Evolutionary conservation across 202 grass and related monocot genomes (phyloP), one percentile per base, ranked within the genome.

Genomic region (Carex sylvatica): DNA sequence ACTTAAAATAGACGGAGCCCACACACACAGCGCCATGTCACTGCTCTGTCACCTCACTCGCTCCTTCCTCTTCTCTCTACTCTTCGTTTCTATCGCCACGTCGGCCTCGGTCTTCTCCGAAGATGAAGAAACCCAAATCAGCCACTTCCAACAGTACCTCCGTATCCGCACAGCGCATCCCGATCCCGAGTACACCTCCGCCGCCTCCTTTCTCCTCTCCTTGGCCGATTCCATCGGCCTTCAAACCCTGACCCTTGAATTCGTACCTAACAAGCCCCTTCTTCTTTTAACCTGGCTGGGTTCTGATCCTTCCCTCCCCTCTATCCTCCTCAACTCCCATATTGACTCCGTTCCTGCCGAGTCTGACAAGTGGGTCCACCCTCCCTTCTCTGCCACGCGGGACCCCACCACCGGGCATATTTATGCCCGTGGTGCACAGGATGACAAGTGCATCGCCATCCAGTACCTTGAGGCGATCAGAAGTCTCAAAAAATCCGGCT

Each of bases 371-470:
- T 92, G 91, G 95, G 0, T 83, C 65, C 92, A 93, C 83, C 89
- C 87, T 18, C 95, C 89, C 3, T 95, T 90, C 85, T 83, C 92
- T 31, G 92, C 91, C 14, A 81, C 87, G 42, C 89, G 81, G 2
- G 92, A 98, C 77, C 2, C 84, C 3, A 26, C 70, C 75, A 88
- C 82, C 0, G 95, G 92, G 46, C 87, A 86, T 55, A 65, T 98
- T 76, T 98, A 88, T 85, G 91, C 91, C 1, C 92, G 95, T 26
- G 95, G 92, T 44, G 87, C 95, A 23, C 95, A 98, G 87, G 92
- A 95, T 33, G 95, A 98, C 77, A 98, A 98, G 88, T 98, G 85
- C 87, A 87, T 98, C 44, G 92, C 95, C 38, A 35, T 98, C 86
- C 92, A 95, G 84, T 93, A 98, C 89, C 82, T 98, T 30, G 92